Evolutionary conservation across 1,139 yeast species (phyloP).

Genomic region (Pichia sp.): DNA sequence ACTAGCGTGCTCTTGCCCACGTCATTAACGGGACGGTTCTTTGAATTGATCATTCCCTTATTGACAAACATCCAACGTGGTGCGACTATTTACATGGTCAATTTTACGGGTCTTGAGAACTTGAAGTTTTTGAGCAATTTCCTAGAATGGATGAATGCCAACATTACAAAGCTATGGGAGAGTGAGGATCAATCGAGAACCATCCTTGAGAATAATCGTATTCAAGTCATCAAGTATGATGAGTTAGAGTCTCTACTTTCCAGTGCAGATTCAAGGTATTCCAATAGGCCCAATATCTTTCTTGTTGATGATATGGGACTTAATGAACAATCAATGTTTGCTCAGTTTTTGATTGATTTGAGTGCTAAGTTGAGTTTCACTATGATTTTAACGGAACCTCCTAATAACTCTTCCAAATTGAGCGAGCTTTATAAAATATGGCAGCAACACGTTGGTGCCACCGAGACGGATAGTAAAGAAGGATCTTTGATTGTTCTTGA

Average conservation of each 20-base stretch:
- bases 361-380: constrained; percentile 64
- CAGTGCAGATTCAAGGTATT: too few relatives aligned
- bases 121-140: constrained; percentile 79
- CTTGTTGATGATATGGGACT: constrained; percentile 73
- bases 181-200: constrained; percentile 35
- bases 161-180: constrained; percentile 81
- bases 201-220: constrained; percentile 67
- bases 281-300: constrained; percentile 67
- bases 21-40: constrained; percentile 72
- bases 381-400: constrained; percentile 65
- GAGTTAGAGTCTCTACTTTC: constrained; percentile 49
- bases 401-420: constrained; percentile 35
- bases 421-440: constrained; percentile 49
- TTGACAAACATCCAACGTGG: neutral
- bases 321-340: constrained; percentile 56
- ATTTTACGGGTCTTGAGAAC: constrained; percentile 75
- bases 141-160: constrained; percentile 92
- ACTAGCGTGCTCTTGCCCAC: constrained; percentile 85
- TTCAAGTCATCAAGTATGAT: constrained; percentile 50
- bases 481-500: constrained; percentile 54
- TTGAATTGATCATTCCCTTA: constrained; percentile 67
- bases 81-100: constrained; percentile 48
- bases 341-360: constrained; percentile 47
- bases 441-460: constrained; percentile 36
- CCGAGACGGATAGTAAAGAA: constrained; percentile 39